These are phyloP conservation scores for Paragyromitra xinjiangensis DNA, from an alignment of 495 filamentous ascomycete genomes.

Conservation along the genomic window DNA sequence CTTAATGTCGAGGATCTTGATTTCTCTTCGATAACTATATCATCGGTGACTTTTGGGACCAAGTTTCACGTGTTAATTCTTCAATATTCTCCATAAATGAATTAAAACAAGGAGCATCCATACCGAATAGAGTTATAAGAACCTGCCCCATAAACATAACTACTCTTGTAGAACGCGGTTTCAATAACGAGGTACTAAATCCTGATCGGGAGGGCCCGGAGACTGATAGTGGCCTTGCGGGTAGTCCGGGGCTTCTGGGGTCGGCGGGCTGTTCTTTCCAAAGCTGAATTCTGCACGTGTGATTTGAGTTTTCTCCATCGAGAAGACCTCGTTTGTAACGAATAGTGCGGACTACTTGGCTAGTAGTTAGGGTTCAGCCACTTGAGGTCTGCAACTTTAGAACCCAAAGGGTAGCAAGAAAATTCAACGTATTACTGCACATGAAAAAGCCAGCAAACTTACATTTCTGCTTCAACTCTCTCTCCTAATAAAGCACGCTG, in stretches of 20 bases:
- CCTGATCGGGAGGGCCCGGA: slow-evolving; percentile 19
- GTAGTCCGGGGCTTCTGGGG: neutral
- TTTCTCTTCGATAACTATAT: slow-evolving; percentile 45
- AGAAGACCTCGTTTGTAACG: slow-evolving; percentile 50
- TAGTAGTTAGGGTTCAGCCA: slow-evolving; percentile 8
- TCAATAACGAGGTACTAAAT: slow-evolving; percentile 5
- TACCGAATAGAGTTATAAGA: slow-evolving; percentile 47
- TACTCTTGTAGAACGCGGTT: slow-evolving; percentile 44
- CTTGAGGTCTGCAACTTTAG: neutral
- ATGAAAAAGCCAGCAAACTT: neutral
- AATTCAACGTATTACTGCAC: neutral
- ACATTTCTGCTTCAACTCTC: slow-evolving; percentile 52
- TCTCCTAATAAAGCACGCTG: slow-evolving; percentile 52
- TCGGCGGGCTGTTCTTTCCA: slow-evolving; percentile 42
- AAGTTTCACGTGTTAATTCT: slow-evolving; percentile 2
- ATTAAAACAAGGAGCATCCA: neutral
- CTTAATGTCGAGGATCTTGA: neutral
- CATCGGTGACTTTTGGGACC: slow-evolving; percentile 45
- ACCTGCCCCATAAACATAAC: slow-evolving; percentile 51
- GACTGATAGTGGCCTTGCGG: neutral
- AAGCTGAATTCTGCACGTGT: slow-evolving; percentile 53
- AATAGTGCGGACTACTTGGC: slow-evolving; percentile 45
- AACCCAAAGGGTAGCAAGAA: neutral
- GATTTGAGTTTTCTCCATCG: slow-evolving; percentile 44
- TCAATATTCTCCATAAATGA: neutral